A percentile compares a stretch with the other conserved stretches of the same genome.
phyloP scores from a whole-genome alignment of 176 grass and related monocot species.

The Alloteropsis semialata region DNA sequence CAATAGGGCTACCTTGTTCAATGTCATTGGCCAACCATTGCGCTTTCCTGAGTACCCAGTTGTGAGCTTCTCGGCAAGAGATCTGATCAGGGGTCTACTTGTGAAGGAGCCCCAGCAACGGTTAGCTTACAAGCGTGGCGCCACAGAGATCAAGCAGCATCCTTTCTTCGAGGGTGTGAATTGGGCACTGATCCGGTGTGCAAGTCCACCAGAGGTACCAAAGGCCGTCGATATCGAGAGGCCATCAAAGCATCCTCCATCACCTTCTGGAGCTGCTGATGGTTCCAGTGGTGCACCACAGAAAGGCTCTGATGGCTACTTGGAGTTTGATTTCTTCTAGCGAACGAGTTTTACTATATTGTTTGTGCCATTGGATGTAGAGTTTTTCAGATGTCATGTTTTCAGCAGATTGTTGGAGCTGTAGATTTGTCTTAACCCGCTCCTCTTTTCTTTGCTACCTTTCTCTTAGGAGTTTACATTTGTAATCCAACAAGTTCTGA shows the following conservation, averaged over 20 bases:
- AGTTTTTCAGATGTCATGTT: constrained; percentile 1
- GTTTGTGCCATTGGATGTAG: constrained; percentile 24
- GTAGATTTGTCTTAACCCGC: constrained; percentile 18
- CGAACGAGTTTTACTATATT: neutral
- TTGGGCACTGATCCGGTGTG: constrained; percentile 60
- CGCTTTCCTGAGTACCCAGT: constrained; percentile 52
- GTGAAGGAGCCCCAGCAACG: constrained; percentile 63
- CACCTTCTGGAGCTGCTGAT: neutral
- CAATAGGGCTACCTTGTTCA: constrained; percentile 62
- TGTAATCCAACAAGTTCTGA: constrained; percentile 8
- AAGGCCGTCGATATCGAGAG: constrained; percentile 44
- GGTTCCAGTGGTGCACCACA: constrained; percentile 7
- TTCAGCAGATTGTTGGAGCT: constrained; percentile 17
- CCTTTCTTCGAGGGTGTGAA: constrained; percentile 60
- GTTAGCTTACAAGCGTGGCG: constrained; percentile 51
- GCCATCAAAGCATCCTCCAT: constrained; percentile 17
- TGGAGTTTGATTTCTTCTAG: constrained; percentile 69
- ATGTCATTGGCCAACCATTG: constrained; percentile 59
- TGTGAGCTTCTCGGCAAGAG: constrained; percentile 52
- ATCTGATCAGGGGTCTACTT: constrained; percentile 53
- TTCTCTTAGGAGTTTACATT: neutral
- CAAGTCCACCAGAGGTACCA: constrained; percentile 50
- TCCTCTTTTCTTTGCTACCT: neutral
- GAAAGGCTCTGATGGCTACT: constrained; percentile 47
- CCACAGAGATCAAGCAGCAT: constrained; percentile 66